Evolutionary conservation across 2,329 filamentous ascomycete genomes (phyloP).

Genomic region (Colletotrichum falcatum): DNA sequence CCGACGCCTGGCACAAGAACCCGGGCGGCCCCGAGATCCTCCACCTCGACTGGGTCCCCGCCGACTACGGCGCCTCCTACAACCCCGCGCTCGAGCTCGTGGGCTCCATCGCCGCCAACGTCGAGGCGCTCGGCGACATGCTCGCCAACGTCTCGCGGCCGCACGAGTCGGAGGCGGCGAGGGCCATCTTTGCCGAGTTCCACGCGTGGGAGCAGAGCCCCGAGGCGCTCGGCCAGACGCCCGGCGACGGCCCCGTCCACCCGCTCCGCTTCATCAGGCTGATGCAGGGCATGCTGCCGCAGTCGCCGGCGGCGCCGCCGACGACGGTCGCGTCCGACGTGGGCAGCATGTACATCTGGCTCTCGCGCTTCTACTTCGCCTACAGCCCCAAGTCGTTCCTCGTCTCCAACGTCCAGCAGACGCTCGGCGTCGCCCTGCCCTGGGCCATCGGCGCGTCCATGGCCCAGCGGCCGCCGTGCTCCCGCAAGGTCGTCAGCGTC

Average conservation of each 20-base stretch:
- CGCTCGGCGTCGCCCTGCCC: constrained; percentile 59
- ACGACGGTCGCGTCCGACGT: constrained; percentile 59
- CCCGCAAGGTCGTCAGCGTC: constrained; percentile 57
- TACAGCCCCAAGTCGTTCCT: constrained; percentile 58
- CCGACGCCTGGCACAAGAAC: constrained; percentile 57
- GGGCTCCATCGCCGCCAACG: constrained; percentile 55
- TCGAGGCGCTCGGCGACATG: constrained; percentile 50
- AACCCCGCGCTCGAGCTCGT: constrained; percentile 56
- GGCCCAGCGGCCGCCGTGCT: constrained; percentile 55
- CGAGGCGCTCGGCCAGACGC: constrained; percentile 40
- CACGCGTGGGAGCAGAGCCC: constrained; percentile 49
- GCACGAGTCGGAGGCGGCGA: constrained; percentile 51
- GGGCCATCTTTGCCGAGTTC: constrained; percentile 51
- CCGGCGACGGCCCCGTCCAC: constrained; percentile 52
- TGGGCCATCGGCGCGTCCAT: constrained; percentile 62
- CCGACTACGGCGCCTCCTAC: constrained; percentile 57
- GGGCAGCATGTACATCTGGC: constrained; percentile 62
- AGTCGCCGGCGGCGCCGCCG: too few species aligned
- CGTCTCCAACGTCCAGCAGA: constrained; percentile 62
- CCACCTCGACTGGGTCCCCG: constrained; percentile 56
- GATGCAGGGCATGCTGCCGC: constrained; percentile 54
- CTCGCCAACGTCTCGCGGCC: constrained; percentile 50
- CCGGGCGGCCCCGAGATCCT: constrained; percentile 46
- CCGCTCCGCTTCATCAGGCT: constrained; percentile 59
- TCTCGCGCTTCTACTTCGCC: constrained; percentile 58